A percentile compares a stretch with the other conserved stretches of the same genome.
These are phyloP conservation scores for Aspergillus latus DNA, from an alignment of 2,329 filamentous ascomycete species.

Conservation along the genomic window DNA sequence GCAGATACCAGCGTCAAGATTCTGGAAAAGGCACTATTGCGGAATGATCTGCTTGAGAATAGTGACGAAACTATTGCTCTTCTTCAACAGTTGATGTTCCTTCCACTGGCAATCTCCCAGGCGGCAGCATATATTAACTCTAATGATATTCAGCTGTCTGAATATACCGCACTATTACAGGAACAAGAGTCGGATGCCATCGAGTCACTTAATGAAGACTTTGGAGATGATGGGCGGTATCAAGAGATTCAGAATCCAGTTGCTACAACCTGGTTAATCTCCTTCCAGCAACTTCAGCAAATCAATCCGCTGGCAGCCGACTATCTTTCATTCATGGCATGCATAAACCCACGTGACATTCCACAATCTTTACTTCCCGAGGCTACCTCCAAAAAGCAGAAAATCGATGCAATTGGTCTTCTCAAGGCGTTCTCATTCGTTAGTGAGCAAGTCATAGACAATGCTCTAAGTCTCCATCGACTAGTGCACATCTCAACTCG, in stretches of 20 bases:
- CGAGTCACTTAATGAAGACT: slow-evolving; percentile 12
- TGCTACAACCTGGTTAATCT: slow-evolving; percentile 12
- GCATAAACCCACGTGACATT: slow-evolving; percentile 29
- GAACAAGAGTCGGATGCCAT: slow-evolving; percentile 1
- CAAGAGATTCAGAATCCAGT: slow-evolving; percentile 8
- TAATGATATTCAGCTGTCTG: background rate
- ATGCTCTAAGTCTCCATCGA: too few relatives aligned
- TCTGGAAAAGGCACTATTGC: background rate
- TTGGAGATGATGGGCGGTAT: slow-evolving; percentile 10
- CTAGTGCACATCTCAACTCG: too few relatives aligned
- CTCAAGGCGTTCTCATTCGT: slow-evolving; percentile 27
- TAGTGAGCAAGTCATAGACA: background rate
- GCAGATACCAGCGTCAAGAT: background rate
- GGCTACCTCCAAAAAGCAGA: background rate
- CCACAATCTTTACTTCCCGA: slow-evolving; percentile 26
- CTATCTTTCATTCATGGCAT: slow-evolving; percentile 32
- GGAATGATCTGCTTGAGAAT: slow-evolving; percentile 14
- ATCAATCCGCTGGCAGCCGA: slow-evolving; percentile 1
- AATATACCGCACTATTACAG: slow-evolving; percentile 10
- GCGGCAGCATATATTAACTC: slow-evolving; percentile 24
- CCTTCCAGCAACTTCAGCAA: slow-evolving; percentile 18
- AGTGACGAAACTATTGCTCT: slow-evolving; percentile 4
- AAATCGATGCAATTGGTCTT: slow-evolving; percentile 22
- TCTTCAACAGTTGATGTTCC: slow-evolving; percentile 22
- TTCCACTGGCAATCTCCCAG: slow-evolving; percentile 30